Base-by-base conservation (phyloP, 2,329 filamentous ascomycete genomes). In the Colletotrichum melonis region DNA sequence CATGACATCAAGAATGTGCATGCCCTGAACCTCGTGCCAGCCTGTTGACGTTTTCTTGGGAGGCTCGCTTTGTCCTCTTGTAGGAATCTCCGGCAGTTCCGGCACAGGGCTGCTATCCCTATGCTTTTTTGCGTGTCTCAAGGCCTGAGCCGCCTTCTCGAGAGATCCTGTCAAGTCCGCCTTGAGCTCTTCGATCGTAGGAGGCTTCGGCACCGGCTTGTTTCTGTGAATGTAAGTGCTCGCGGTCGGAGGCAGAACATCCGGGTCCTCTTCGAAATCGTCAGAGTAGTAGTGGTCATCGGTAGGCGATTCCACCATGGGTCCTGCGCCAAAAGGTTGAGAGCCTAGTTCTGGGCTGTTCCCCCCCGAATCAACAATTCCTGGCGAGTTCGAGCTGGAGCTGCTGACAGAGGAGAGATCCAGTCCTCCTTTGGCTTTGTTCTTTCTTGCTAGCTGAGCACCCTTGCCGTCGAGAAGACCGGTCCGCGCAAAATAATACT, bases 401-500 rank as follows among this genome's bases (percentile, higher is more conserved):
- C 81, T 81, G 16, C 82, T 82, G 73, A 88, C 56, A 46, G 73
- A 66, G 2, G 90, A 89, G 52, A 92, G 81, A 76, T 92, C 90
- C 56, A 92, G 82, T 1, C 89, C 90, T 19, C 85, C 87, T 78
- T 90, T 89, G 74, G 87, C 87, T 76, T 91, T 88, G 79, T 89
- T 92, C 81, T 92, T 93, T 78, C 93, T 93, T 26, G 94, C 92
- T 72, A 97, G 85, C 81, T 97, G 93, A 67, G 91, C 97, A 46
- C 95, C 96, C 81, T 98, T 98, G 69, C 96, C 95, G 80, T 99
- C 97, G 63, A 99, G 85, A 75, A 99, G 85, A 6, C 97, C 97
- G 0, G 97, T 99, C 73, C 97, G 89, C 46, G 97, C 96, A 85
- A 99, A 99, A 84, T 98, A 99, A 84, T 98, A 98, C 83, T 99